A percentile compares a stretch with the other conserved stretches of the same genome.
Evolutionary conservation across 2,329 filamentous ascomycete species (phyloP).

Genomic region (Talaromyces sp.): DNA sequence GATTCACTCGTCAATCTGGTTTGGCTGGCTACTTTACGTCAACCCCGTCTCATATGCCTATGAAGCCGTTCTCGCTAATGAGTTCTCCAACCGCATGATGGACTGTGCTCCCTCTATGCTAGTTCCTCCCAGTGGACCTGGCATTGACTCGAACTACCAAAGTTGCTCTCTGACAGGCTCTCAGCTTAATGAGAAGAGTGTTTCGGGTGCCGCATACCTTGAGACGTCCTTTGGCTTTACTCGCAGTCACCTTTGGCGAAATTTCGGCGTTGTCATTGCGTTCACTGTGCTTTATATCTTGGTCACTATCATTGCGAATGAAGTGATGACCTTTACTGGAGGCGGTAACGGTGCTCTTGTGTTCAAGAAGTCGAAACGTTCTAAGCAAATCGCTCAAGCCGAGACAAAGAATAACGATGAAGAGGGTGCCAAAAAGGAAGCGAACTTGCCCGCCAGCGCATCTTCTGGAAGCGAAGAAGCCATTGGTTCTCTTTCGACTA

Average conservation of each 20-base stretch:
- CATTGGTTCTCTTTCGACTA: slow-evolving; percentile 27
- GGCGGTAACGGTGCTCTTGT: slow-evolving; percentile 62
- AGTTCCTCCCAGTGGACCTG: slow-evolving; percentile 48
- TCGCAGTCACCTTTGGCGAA: slow-evolving; percentile 58
- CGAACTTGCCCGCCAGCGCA: background rate
- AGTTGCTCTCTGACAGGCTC: slow-evolving; percentile 60
- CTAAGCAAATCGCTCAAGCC: slow-evolving; percentile 26
- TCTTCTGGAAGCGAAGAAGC: slow-evolving; percentile 5
- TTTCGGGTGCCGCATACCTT: slow-evolving; percentile 53
- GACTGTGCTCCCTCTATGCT: slow-evolving; percentile 54
- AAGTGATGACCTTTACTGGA: slow-evolving; percentile 58
- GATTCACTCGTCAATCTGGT: slow-evolving; percentile 57
- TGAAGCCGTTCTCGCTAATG: slow-evolving; percentile 62
- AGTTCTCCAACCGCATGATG: slow-evolving; percentile 54
- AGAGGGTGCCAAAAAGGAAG: slow-evolving; percentile 2
- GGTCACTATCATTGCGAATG: slow-evolving; percentile 64
- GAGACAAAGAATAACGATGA: slow-evolving; percentile 16
- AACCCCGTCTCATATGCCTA: slow-evolving; percentile 57
- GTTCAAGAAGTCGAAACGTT: slow-evolving; percentile 59
- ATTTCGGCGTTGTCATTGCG: slow-evolving; percentile 71
- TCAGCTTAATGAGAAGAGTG: slow-evolving; percentile 42
- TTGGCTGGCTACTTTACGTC: slow-evolving; percentile 52
- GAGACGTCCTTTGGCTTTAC: slow-evolving; percentile 51
- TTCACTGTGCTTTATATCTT: slow-evolving; percentile 69
- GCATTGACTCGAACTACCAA: slow-evolving; percentile 50